A percentile compares a stretch with the other conserved stretches of the same genome.
Conservation (phyloP, 352 stramenopile species). For the Phytopythium kandeliae region DNA sequence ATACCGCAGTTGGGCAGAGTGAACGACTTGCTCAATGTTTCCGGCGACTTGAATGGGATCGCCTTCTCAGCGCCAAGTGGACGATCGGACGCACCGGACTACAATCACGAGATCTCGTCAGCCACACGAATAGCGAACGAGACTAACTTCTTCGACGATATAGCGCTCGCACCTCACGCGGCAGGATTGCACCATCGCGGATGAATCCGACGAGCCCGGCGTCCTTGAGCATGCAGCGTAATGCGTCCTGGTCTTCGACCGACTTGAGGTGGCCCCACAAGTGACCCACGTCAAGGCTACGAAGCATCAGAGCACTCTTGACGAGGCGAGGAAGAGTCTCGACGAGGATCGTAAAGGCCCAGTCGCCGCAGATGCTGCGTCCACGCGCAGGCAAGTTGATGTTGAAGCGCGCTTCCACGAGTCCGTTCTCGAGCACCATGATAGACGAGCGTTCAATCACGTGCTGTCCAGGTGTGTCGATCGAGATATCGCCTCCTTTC, state of each 20-base stretch:
- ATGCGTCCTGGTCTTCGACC: slow-evolving; percentile 91
- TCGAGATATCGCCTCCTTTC: slow-evolving; percentile 94
- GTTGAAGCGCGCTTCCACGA: slow-evolving; percentile 92
- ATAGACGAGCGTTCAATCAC: slow-evolving; percentile 92
- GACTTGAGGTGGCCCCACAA: slow-evolving; percentile 87
- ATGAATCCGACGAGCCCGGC: slow-evolving; percentile 91
- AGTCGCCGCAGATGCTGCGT: slow-evolving; percentile 91
- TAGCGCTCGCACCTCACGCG: slow-evolving; percentile 38
- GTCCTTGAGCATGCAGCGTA: slow-evolving; percentile 80
- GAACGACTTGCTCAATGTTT: slow-evolving; percentile 77
- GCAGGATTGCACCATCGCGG: slow-evolving; percentile 89
- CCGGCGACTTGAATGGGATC: slow-evolving; percentile 83
- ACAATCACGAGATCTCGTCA: neutral
- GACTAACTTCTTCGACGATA: neutral
- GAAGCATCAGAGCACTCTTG: slow-evolving; percentile 66
- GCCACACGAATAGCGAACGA: neutral
- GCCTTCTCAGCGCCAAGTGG: slow-evolving; percentile 36
- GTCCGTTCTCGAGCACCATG: slow-evolving; percentile 65
- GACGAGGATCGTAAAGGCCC: slow-evolving; percentile 90
- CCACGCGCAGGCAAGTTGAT: slow-evolving; percentile 94
- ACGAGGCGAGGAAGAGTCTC: slow-evolving; percentile 87
- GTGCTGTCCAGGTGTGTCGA: slow-evolving; percentile 90
- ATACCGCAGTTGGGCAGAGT: slow-evolving; percentile 78
- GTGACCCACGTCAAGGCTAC: slow-evolving; percentile 53
- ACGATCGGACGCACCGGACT: slow-evolving; percentile 56